Percentiles rank a stretch among this genome's conserved stretches.
These are phyloP conservation scores for Bombardia bombarda DNA, from an alignment of 495 filamentous ascomycete species.

Conservation along the genomic window DNA sequence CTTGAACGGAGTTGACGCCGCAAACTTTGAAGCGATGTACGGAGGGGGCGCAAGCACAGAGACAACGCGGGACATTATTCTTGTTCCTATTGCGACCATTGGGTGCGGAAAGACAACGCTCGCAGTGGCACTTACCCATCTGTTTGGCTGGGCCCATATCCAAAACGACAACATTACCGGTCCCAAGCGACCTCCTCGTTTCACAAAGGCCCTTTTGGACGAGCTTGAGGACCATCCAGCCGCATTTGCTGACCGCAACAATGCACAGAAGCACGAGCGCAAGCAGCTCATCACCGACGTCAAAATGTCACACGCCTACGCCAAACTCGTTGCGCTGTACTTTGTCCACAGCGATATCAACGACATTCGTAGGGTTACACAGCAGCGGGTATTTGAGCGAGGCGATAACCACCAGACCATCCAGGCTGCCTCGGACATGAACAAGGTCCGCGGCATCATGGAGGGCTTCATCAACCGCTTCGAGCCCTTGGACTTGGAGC, in stretches of 20 bases:
- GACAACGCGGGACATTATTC: constrained; percentile 56
- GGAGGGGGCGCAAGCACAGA: constrained; percentile 24
- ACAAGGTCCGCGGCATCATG: constrained; percentile 84
- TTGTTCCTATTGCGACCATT: constrained; percentile 83
- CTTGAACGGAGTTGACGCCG: constrained; percentile 69
- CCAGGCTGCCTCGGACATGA: constrained; percentile 58
- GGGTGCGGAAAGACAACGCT: constrained; percentile 97
- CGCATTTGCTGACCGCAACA: constrained; percentile 90
- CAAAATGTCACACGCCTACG: constrained; percentile 45
- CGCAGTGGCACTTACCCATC: constrained; percentile 67
- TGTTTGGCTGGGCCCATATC: constrained; percentile 90
- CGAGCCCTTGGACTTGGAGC: constrained; percentile 58
- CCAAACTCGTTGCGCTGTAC: constrained; percentile 81
- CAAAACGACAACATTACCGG: constrained; percentile 96
- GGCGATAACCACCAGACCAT: constrained; percentile 99
- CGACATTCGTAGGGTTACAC: constrained; percentile 64
- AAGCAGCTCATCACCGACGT: constrained; percentile 80
- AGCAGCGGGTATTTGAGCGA: constrained; percentile 68
- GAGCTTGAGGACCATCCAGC: constrained; percentile 53
- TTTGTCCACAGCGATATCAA: constrained; percentile 73
- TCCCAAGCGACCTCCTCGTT: constrained; percentile 61
- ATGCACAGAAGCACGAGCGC: constrained; percentile 80
- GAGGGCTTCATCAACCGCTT: constrained; percentile 86
- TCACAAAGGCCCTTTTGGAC: constrained; percentile 58
- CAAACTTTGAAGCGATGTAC: constrained; percentile 31